phyloP scores from a whole-genome alignment of 208 protist genomes.

The Endotrypanum monterogeii region DNA sequence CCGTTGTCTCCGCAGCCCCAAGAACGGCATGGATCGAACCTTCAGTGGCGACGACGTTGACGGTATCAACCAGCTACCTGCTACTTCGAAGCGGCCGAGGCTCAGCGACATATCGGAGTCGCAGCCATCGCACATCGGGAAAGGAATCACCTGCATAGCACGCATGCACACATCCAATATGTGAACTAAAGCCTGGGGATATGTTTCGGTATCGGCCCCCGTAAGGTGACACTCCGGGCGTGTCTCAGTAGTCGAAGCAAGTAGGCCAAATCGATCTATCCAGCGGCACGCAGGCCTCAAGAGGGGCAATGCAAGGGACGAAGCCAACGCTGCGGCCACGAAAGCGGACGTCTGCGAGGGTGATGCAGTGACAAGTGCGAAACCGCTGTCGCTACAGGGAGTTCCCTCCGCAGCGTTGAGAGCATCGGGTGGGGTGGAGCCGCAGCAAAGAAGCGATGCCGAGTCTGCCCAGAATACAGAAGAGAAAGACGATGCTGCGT shows the following conservation, averaged over 20 bases:
- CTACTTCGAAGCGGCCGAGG: conserved; percentile 9
- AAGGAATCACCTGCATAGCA: conserved; percentile 22
- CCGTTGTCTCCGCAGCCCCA: conserved; percentile 8
- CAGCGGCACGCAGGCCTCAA: conserved; percentile 14
- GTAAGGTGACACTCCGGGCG: neutral
- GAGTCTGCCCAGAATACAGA: neutral
- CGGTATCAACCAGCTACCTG: conserved; percentile 29
- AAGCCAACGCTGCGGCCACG: conserved; percentile 5
- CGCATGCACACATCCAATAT: conserved; percentile 19
- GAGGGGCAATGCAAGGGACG: conserved; percentile 4
- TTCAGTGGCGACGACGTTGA: conserved; percentile 10
- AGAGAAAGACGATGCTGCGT: neutral
- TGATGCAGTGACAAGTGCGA: conserved; percentile 3
- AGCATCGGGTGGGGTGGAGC: neutral
- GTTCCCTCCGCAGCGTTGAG: neutral
- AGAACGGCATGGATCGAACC: neutral
- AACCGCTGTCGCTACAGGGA: neutral
- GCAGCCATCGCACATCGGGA: conserved; percentile 24
- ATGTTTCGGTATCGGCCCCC: neutral
- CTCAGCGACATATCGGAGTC: conserved; percentile 15
- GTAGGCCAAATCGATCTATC: conserved; percentile 6
- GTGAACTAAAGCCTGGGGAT: conserved; percentile 3
- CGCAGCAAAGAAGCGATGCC: conserved; percentile 6
- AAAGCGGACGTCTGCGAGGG: conserved; percentile 13
- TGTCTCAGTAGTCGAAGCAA: neutral